Percentiles rank a stretch among this genome's conserved stretches.
Evolutionary conservation across 2,329 filamentous ascomycete species (phyloP).

Genomic region (Xylariaceae sp.): DNA sequence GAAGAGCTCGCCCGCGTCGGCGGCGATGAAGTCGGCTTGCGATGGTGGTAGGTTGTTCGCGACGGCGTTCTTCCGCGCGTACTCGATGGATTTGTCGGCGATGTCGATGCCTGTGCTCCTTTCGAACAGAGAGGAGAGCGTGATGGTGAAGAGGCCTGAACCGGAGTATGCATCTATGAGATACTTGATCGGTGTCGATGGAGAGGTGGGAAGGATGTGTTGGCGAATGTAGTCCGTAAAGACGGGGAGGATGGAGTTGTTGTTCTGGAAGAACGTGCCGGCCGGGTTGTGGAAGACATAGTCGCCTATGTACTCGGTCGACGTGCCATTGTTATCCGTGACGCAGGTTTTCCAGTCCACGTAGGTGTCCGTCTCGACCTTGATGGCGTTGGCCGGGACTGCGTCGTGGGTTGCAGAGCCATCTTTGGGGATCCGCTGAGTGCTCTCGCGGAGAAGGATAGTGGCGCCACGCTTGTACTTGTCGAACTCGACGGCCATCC

Average conservation of each 20-base stretch:
- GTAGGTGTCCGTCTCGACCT: slow-evolving; percentile 55
- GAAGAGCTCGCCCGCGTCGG: slow-evolving; percentile 83
- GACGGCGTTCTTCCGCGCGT: slow-evolving; percentile 71
- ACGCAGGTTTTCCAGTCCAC: slow-evolving; percentile 83
- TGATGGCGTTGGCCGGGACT: slow-evolving; percentile 40
- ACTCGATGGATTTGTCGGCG: slow-evolving; percentile 69
- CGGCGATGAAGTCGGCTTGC: slow-evolving; percentile 80
- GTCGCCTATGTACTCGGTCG: slow-evolving; percentile 82
- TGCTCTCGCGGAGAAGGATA: slow-evolving; percentile 82
- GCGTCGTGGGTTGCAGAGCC: slow-evolving; percentile 10
- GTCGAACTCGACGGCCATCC: slow-evolving; percentile 65
- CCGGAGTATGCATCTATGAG: slow-evolving; percentile 98
- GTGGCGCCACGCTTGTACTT: slow-evolving; percentile 81
- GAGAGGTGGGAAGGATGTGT: slow-evolving; percentile 59
- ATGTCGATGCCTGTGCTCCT: slow-evolving; percentile 90
- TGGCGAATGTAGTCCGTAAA: slow-evolving; percentile 87
- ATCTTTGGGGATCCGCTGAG: slow-evolving; percentile 59
- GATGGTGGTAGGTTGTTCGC: slow-evolving; percentile 66
- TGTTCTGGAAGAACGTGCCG: slow-evolving; percentile 98
- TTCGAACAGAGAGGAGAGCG: slow-evolving; percentile 78
- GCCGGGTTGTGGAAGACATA: slow-evolving; percentile 88
- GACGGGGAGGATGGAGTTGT: slow-evolving; percentile 88
- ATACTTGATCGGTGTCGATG: slow-evolving; percentile 49
- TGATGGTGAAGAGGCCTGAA: slow-evolving; percentile 94
- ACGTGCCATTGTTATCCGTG: slow-evolving; percentile 76